Base-by-base conservation (phyloP, 2,329 filamentous ascomycete genomes). In the Curvularia hawaiiensis region DNA sequence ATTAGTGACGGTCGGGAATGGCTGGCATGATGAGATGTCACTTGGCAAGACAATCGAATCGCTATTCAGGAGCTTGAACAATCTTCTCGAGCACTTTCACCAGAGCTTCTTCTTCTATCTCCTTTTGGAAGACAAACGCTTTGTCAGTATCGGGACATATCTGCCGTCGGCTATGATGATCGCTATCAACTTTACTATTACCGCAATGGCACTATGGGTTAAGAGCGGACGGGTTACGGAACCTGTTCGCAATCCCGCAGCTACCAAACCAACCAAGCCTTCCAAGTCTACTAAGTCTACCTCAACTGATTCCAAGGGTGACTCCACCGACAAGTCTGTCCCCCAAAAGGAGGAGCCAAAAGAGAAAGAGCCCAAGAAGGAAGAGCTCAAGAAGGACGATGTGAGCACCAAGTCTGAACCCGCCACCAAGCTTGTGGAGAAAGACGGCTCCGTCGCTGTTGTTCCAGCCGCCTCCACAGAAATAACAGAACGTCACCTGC, bases 41-140 rank as follows among this genome's bases (percentile, higher is more conserved):
- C 87, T 99, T 73, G 95, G 95, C 6, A 85, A 93, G 53, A 88
- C 93, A 0, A 84, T 98, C 4, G 95, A 99, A 78, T 92, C 92
- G 68, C 85, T 95, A 3, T 96, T 96, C 75, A 85, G 95, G 68
- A 97, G 92, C 75, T 80, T 99, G 77, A 99, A 99, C 79, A 99
- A 99, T 72, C 80, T 99, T 57, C 84, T 99, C 31, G 95, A 99
- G 78, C 93, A 99, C 74, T 83, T 99, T 60, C 95, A 99, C 75
- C 95, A 99, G 79, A 97, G 93, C 75, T 99, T 99, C 82, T 99
- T 99, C 84, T 98, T 99, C 79, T 99, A 99, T 75, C 82, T 99
- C 50, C 83, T 99, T 44, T 92, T 98, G 86, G 89, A 96, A 65
- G 86, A 88, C 30, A 91, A 95, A 69, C 88, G 93, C 11, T 99